Evolutionary conservation across 306 rosid genomes (phyloP), one percentile per base, ranked within the genome.

Genomic region (Psophocarpus tetragonolobus): DNA sequence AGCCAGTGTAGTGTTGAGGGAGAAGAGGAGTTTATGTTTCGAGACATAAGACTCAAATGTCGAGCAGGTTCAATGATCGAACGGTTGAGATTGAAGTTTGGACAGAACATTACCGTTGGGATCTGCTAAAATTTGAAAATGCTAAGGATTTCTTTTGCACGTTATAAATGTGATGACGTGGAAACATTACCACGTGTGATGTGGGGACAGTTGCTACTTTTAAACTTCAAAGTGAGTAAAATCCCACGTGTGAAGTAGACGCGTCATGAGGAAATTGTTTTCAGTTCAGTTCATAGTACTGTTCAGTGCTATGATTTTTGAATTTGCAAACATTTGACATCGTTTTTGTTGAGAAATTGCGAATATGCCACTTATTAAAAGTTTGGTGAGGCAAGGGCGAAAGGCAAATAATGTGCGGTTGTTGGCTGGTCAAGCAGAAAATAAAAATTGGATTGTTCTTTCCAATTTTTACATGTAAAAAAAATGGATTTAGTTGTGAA

Each of bases 21-120:
- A 35, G 76, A 36, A 33, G 18, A 5, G 56, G 48, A 57, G 38
- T 20, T 50, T 71, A 32, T 50, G 54, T 42, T 18, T 60, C n/a
- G 8, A 39, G 54, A 45, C 13, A 47, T 1, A 39, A 14, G 13
- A 68, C 17, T 87, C 84, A 89, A 62, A 84, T 13, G 18, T 75
- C 76, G 87, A 87, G 45, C 82, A 71, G 3, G 80, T 75, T 82
- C 15, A 11, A 17, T 17, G 68, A 90, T 85, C 80, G 0, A 8
- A 87, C 88, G 95, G 93, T 84, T 39, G 27, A 42, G 71, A 85
- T 81, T 79, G 60, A 2, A 20, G 20, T 17, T 36, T 0, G 4
- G 83, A 17, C 84, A 68, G 87, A 71, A 88, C 80, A 87, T 87
- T 90, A 87, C 95, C 97, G 97, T 92, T 88, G 81, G 77, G 87